phyloP scores from a whole-genome alignment of 352 stramenopile genomes.

The Phytopythium delawarense region DNA sequence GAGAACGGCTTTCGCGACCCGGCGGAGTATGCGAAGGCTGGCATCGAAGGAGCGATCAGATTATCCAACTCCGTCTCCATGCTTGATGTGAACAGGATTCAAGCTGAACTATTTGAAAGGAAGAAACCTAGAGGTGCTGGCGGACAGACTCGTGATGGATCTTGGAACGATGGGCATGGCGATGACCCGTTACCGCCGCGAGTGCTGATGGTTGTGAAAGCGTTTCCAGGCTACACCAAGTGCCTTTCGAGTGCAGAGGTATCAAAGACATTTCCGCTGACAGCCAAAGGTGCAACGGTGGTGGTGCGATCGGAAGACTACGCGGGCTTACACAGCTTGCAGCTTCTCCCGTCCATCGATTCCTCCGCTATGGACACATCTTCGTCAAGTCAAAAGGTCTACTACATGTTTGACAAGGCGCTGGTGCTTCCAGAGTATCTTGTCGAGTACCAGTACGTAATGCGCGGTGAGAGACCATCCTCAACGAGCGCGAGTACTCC shows the following conservation, averaged over 20 bases:
- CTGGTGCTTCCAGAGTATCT: constrained; percentile 84
- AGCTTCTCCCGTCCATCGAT: constrained; percentile 18
- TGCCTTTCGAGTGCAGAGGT: constrained; percentile 19
- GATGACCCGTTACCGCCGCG: constrained; percentile 13
- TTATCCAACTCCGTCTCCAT: constrained; percentile 74
- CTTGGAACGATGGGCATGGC: not conserved
- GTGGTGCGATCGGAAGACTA: constrained; percentile 17
- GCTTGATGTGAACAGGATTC: constrained; percentile 37
- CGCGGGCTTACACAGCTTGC: constrained; percentile 48
- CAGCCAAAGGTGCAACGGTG: not conserved
- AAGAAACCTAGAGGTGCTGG: not conserved
- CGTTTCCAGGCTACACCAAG: constrained; percentile 76
- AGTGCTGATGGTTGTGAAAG: constrained; percentile 74
- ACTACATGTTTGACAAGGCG: constrained; percentile 77
- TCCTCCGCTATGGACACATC: not conserved
- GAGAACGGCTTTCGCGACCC: constrained; percentile 69
- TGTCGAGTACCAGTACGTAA: constrained; percentile 75
- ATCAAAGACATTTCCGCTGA: constrained; percentile 3
- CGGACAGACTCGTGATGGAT: too few species aligned
- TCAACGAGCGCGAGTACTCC: not conserved
- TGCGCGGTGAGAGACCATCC: not conserved
- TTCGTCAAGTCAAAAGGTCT: constrained; percentile 51
- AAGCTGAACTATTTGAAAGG: not conserved
- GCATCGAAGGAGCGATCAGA: constrained; percentile 55
- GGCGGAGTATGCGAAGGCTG: constrained; percentile 38